phyloP scores from a whole-genome alignment of 2,329 filamentous ascomycete genomes.

The Ustilaginoidea virens region DNA sequence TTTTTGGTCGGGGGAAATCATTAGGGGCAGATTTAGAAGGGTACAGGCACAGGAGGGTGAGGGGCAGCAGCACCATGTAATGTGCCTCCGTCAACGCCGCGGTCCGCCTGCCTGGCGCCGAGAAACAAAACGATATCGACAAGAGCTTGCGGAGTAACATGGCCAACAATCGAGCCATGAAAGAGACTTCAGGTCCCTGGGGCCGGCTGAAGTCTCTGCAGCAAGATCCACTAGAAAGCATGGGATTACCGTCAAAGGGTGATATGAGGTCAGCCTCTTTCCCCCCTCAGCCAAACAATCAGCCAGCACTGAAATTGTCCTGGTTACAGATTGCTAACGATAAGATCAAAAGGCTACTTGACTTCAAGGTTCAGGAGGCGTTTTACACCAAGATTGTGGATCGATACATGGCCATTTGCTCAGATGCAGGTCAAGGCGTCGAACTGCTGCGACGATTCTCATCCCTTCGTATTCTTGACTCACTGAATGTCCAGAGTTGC shows the following conservation, averaged over 20 bases:
- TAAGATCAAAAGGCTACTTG: too few relatives aligned
- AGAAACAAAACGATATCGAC: too few relatives aligned
- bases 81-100: too few relatives aligned
- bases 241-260: constrained; percentile 82
- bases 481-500: not conserved
- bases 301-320: too few relatives aligned
- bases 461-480: constrained; percentile 28
- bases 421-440: constrained; percentile 52
- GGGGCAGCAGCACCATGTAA: too few relatives aligned
- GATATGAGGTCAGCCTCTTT: constrained; percentile 55
- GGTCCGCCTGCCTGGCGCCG: too few relatives aligned
- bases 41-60: too few relatives aligned
- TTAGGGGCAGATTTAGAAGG: too few relatives aligned
- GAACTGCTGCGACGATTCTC: constrained; percentile 63
- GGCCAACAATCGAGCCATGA: constrained; percentile 14
- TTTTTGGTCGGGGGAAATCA: too few relatives aligned
- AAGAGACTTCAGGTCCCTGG: constrained; percentile 40
- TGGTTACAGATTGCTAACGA: too few relatives aligned
- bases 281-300: too few relatives aligned
- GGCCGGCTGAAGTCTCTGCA: constrained; percentile 58
- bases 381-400: constrained; percentile 83
- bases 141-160: not conserved
- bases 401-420: constrained; percentile 81
- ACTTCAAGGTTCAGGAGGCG: constrained; percentile 62
- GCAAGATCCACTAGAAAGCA: constrained; percentile 61